Percentiles rank a stretch among this genome's conserved stretches.
Conservation (phyloP, 1,284 basidiomycete genomes). For the Ceratobasidium sp. region DNA sequence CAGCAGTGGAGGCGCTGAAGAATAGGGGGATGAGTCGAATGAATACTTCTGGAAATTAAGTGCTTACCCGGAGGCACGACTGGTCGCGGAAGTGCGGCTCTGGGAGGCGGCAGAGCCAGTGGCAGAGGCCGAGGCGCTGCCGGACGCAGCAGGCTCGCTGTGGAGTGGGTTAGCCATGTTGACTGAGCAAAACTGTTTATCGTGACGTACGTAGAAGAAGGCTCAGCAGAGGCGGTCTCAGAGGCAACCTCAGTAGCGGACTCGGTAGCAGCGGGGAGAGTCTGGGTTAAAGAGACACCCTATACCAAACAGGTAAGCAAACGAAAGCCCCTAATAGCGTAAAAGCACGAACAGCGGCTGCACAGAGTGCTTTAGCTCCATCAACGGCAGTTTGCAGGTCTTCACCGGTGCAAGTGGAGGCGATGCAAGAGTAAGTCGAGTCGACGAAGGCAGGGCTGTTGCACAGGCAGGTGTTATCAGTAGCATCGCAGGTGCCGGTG, state of each 20-base stretch:
- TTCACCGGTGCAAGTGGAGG: slow-evolving; percentile 57
- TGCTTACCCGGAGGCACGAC: slow-evolving; percentile 5
- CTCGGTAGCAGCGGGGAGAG: slow-evolving; percentile 25
- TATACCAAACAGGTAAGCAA: slow-evolving; percentile 13
- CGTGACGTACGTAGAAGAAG: not conserved
- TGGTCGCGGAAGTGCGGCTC: slow-evolving; percentile 2
- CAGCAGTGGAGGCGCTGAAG: not conserved
- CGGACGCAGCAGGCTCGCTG: not conserved
- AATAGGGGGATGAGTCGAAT: not conserved
- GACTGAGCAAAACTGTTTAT: not conserved
- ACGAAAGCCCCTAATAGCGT: not conserved
- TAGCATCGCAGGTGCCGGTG: slow-evolving; percentile 57
- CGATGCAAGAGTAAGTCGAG: slow-evolving; percentile 62
- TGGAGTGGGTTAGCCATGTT: not conserved
- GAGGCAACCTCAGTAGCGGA: slow-evolving; percentile 10
- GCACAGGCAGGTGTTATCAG: slow-evolving; percentile 67
- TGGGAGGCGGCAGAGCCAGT: not conserved
- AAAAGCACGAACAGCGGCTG: slow-evolving; percentile 60
- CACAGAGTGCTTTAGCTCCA: slow-evolving; percentile 61
- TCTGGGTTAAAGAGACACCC: slow-evolving; percentile 44
- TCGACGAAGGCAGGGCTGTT: slow-evolving; percentile 59
- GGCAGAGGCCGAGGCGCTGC: not conserved
- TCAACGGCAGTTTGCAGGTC: slow-evolving; percentile 62
- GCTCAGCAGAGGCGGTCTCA: not conserved
- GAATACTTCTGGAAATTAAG: not conserved